phyloP scores from a whole-genome alignment of 805 yeast species.

The Pichia rugopelliculosa region DNA sequence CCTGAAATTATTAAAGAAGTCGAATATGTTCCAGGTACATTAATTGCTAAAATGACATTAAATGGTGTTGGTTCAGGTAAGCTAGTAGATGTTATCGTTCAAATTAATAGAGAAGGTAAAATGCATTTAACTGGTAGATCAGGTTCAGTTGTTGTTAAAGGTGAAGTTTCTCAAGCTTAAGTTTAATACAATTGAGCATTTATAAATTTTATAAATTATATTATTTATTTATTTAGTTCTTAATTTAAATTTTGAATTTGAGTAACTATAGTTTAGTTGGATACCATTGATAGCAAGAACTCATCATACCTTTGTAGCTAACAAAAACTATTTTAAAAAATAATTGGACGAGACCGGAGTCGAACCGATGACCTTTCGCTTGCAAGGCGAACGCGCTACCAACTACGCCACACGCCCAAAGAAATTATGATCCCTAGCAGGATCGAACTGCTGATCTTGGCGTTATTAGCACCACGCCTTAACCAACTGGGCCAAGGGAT shows the following conservation, averaged over 20 bases:
- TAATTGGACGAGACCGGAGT: slow-evolving; percentile 65
- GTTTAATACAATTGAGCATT: background rate
- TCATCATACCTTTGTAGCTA: no score
- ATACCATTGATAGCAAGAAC: no score
- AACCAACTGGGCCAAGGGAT: slow-evolving; percentile 40
- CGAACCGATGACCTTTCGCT: slow-evolving; percentile 77
- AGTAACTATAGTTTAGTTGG: no score
- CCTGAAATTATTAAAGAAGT: slow-evolving; percentile 80
- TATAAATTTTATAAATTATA: background rate
- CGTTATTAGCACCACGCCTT: slow-evolving; percentile 40
- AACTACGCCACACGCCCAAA: slow-evolving; percentile 72
- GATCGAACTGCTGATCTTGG: slow-evolving; percentile 79
- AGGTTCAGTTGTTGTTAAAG: slow-evolving; percentile 44
- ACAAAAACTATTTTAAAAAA: no score
- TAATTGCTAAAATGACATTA: slow-evolving; percentile 71
- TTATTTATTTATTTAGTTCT: no score
- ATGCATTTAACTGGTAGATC: slow-evolving; percentile 57
- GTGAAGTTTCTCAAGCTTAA: slow-evolving; percentile 33
- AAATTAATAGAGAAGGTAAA: slow-evolving; percentile 57
- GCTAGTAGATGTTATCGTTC: slow-evolving; percentile 61
- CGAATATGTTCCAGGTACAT: slow-evolving; percentile 62
- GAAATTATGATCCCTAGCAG: slow-evolving; percentile 67
- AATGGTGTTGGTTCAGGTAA: slow-evolving; percentile 59
- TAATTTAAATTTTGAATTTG: no score
- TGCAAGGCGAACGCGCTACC: slow-evolving; percentile 78